These are phyloP conservation scores for Claviceps sp. DNA, from an alignment of 2,329 filamentous ascomycete genomes.

Conservation along the genomic window DNA sequence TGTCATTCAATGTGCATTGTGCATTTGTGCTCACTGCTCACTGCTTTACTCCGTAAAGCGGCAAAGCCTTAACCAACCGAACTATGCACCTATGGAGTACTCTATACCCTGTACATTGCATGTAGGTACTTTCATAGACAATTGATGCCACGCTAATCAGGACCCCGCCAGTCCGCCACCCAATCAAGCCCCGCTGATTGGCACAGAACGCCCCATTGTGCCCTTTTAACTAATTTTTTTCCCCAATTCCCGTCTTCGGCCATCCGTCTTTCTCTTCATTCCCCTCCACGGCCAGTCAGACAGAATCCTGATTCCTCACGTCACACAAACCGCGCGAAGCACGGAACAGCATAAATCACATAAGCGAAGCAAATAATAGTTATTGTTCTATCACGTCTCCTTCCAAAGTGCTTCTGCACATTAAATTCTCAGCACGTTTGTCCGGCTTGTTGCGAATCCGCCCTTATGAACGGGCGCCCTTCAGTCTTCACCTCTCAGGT, in stretches of 20 bases:
- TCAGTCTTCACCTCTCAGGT: conserved; percentile 83
- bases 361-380: background rate
- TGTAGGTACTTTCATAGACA: no score
- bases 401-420: conserved; percentile 8
- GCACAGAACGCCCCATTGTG: background rate
- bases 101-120: no score
- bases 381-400: background rate
- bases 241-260: background rate
- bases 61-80: no score
- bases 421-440: conserved; percentile 9
- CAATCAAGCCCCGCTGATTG: no score
- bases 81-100: no score
- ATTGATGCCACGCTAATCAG: no score
- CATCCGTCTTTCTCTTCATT: background rate
- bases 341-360: background rate
- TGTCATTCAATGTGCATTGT: no score
- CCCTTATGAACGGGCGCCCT: conserved; percentile 76
- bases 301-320: conserved; percentile 5
- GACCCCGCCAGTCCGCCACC: no score
- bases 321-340: background rate
- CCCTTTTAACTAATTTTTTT: background rate
- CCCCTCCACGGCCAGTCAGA: conserved; percentile 3
- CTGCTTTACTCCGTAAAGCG: no score
- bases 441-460: conserved; percentile 32
- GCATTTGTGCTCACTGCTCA: no score